Evolutionary conservation across 345 rosid genomes (phyloP).

Genomic region (Erysimum cheiranthoides): DNA sequence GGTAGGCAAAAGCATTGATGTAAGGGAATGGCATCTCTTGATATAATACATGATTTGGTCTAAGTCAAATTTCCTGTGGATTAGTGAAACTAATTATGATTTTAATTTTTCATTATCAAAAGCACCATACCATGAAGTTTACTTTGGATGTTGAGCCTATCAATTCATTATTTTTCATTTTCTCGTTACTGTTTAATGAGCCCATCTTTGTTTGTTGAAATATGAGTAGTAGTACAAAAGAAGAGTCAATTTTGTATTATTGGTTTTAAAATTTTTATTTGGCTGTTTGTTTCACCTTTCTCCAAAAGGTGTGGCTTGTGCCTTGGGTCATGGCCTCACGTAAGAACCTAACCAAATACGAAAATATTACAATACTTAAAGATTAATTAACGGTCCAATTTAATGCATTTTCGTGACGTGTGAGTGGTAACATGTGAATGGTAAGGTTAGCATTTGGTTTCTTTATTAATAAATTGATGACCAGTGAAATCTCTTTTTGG

Average conservation of each 20-base stretch:
- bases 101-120: background rate
- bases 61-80: slow-evolving; percentile 34
- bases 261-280: background rate
- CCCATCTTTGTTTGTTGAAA: slow-evolving; percentile 44
- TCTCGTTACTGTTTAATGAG: slow-evolving; percentile 33
- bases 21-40: slow-evolving; percentile 42
- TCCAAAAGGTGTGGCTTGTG: slow-evolving; percentile 39
- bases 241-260: slow-evolving; percentile 37
- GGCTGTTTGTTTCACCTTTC: slow-evolving; percentile 28
- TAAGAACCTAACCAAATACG: slow-evolving; percentile 40
- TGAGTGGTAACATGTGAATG: slow-evolving; percentile 37
- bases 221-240: slow-evolving; percentile 36
- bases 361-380: slow-evolving; percentile 28
- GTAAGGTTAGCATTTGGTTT: slow-evolving; percentile 28
- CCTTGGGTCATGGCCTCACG: slow-evolving; percentile 44
- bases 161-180: slow-evolving; percentile 27
- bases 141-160: slow-evolving; percentile 37
- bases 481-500: background rate
- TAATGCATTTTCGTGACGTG: slow-evolving; percentile 32
- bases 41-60: slow-evolving; percentile 42
- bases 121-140: slow-evolving; percentile 27
- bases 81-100: slow-evolving; percentile 28
- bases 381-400: slow-evolving; percentile 20
- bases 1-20: slow-evolving; percentile 42
- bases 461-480: background rate